Base-by-base conservation (phyloP, 371 early-diverging fungal species). In the Lichtheimia ornata region DNA sequence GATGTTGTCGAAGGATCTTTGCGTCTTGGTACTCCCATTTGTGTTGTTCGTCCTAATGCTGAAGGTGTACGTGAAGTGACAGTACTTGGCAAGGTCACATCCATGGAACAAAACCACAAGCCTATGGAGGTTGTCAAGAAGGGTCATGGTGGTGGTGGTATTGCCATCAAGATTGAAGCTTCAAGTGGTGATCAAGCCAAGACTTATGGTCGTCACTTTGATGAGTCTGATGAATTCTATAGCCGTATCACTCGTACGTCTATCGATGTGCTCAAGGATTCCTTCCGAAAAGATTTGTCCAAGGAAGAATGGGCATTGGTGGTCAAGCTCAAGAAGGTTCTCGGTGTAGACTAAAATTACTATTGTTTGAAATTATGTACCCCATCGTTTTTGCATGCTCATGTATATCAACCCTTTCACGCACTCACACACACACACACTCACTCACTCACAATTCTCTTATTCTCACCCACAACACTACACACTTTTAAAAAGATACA, bases 81-180 rank as follows among this genome's bases (percentile, higher is more conserved):
- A 52, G 77, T 72, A 20, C 80, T 99, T 13, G 99, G 99, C 49
- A 92, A 89, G 71, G 97, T 99, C 6, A 90, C 95, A 2, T 90
- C 95, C 50, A 99, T 99, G 69, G 95, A 99, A 74, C 85, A 94
- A 63, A 98, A 99, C 78, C 94, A 94, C 71, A 98, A 99, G 82
- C 50, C 87, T 17, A 73, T 94, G 42, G 90, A 95, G 12, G 74
- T 84, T 18, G 96, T 93, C 56, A 91, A 90, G 75, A 93, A 91
- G 73, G 98, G 96, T 54, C 86, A 85, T 52, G 87, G 91, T 3
- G 88, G 91, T 65, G 93, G 81, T 54, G 96, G 95, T 71, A 96
- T 99, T 3, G 96, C 99, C 13, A 88, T 99, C 61, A 96, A 97
- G 84, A 91, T 99, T 64, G 99, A 99, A 70, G 86, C 89, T 53